phyloP scores from a whole-genome alignment of 164 flowering plant species.

The Kalanchoe fedtschenkoi region DNA sequence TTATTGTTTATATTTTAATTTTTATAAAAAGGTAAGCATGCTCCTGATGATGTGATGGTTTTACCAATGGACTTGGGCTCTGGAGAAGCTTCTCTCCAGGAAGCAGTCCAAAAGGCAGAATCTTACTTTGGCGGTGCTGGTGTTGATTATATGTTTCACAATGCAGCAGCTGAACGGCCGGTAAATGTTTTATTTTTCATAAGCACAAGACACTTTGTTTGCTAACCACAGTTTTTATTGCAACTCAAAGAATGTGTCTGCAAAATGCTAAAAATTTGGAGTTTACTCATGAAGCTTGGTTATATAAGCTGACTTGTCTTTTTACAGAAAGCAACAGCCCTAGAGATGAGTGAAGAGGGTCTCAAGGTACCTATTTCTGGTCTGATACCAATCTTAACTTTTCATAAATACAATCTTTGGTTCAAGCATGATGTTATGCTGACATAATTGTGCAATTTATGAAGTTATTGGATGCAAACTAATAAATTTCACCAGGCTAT shows the following conservation, averaged over 20 bases:
- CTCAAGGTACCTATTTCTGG: conserved; percentile 52
- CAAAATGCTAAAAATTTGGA: background rate
- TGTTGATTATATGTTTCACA: conserved; percentile 88
- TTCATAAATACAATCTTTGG: background rate
- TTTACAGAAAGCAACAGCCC: conserved; percentile 74
- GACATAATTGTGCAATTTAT: background rate
- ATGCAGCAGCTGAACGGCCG: conserved; percentile 92
- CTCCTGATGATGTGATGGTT: conserved; percentile 61
- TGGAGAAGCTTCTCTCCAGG: conserved; percentile 59
- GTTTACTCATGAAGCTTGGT: background rate
- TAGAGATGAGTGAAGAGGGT: conserved; percentile 66
- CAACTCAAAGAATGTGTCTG: background rate
- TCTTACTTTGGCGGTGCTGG: conserved; percentile 60
- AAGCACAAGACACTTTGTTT: too few relatives aligned
- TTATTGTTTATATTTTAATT: too few relatives aligned
- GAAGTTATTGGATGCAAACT: background rate
- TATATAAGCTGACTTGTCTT: background rate
- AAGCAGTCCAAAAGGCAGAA: conserved; percentile 70
- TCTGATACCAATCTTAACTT: background rate
- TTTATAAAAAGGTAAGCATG: conserved; percentile 60
- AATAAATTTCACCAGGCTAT: conserved; percentile 35
- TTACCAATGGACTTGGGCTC: conserved; percentile 78
- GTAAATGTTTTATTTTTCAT: conserved; percentile 33
- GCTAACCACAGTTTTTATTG: background rate
- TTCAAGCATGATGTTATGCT: background rate